Base-by-base conservation (phyloP, 1,139 yeast species). In the Protomyces lactucae-debilis region DNA sequence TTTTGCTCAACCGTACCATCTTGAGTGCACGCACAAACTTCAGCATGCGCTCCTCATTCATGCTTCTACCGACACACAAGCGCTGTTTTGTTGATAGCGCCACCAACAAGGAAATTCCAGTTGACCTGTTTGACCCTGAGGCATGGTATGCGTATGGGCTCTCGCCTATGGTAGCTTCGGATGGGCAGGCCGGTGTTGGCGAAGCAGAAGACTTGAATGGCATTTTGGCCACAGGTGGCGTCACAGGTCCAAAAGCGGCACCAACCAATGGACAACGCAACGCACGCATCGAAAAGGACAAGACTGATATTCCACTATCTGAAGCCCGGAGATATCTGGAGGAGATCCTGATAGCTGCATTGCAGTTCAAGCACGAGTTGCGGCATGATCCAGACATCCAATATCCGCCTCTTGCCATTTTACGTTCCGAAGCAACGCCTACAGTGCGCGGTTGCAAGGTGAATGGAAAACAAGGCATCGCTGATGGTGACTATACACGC, bases 321-420 rank as follows among this genome's bases (percentile, higher is more conserved):
- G 32, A 25, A 35, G 45, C 43, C n/a, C 35, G 36, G 9, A 80
- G 79, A 2, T 91, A 90, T 72, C 79, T 91, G 37, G 73, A 76
- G 3, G 81, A 86, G 57, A 84, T 95, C 0, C 77, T 91, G 59
- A 76, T 77, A 64, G 75, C 84, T 52, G 84, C 96, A 1, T 84
- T 84, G 68, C 75, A 78, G 67, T 91, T 83, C 70, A 69, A 86
- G 35, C 75, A 79, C 18, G 83, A 85, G n/a, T 76, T 91, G 48
- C 81, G 82, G 37, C 85, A 79, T 69, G 80, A 83, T 23, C 71
- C 79, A 40, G 75, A 75, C 18, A 75, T 77, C 23, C 71, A 78
- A 57, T 88, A 89, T 72, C 97, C 97, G 2, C 97, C 97, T 0
- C 74, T 91, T 76, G 95, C 89, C 0, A 80, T 86, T 1, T 86